These are phyloP conservation scores for Aureobasidium sp. DNA, from an alignment of 2,329 filamentous ascomycete genomes.

Conservation along the genomic window DNA sequence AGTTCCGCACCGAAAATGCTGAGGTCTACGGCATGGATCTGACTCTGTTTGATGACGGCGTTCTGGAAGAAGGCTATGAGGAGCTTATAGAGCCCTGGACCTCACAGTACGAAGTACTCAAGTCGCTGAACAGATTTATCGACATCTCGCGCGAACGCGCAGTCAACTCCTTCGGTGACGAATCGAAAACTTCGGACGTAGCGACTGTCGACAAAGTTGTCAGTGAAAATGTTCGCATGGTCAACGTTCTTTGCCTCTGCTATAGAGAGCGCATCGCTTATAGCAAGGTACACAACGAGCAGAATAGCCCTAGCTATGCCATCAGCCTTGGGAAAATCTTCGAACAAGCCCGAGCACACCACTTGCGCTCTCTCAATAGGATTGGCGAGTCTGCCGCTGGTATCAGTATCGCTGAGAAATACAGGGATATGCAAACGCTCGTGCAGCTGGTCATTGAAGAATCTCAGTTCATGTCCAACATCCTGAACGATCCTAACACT, in stretches of 20 bases:
- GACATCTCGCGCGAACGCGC: constrained; percentile 33
- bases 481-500: constrained; percentile 28
- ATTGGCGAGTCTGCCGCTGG: constrained; percentile 50
- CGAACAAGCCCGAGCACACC: constrained; percentile 32
- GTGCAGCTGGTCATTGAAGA: constrained; percentile 44
- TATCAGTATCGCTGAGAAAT: constrained; percentile 53
- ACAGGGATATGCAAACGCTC: constrained; percentile 54
- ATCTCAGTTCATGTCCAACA: constrained; percentile 28
- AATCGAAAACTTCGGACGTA: constrained; percentile 24
- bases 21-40: constrained; percentile 62
- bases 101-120: constrained; percentile 46
- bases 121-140: constrained; percentile 29
- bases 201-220: constrained; percentile 40
- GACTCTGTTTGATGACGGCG: constrained; percentile 48
- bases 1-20: constrained; percentile 64
- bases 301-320: constrained; percentile 40
- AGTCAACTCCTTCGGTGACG: constrained; percentile 21
- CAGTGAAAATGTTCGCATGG: constrained; percentile 43
- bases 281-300: constrained; percentile 44
- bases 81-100: constrained; percentile 80
- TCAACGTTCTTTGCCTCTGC: constrained; percentile 50
- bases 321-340: constrained; percentile 37
- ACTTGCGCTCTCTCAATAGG: constrained; percentile 33
- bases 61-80: constrained; percentile 43
- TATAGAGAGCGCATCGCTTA: constrained; percentile 53